These are phyloP conservation scores for Biscogniauxia marginata DNA, from an alignment of 2,329 filamentous ascomycete species.

Conservation along the genomic window DNA sequence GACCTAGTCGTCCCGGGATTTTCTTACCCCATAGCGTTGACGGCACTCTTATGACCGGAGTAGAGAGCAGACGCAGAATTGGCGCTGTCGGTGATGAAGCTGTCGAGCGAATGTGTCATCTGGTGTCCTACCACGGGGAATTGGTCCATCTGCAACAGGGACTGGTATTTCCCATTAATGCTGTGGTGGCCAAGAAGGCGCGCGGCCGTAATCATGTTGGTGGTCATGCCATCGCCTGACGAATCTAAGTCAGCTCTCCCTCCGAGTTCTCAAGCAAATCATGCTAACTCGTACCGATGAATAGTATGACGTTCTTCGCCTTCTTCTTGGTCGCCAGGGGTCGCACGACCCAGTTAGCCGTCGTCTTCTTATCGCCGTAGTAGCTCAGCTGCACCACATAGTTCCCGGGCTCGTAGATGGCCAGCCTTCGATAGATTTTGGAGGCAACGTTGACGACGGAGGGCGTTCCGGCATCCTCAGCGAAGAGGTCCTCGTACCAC, in stretches of 20 bases:
- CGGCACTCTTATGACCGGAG: conserved; percentile 78
- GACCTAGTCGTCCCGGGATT: fast-evolving
- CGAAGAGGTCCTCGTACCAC: conserved; percentile 86
- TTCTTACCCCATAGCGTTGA: conserved; percentile 70
- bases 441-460: conserved; percentile 77
- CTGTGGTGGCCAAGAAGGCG: conserved; percentile 78
- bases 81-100: conserved; percentile 82
- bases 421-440: conserved; percentile 74
- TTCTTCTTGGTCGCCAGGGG: conserved; percentile 67
- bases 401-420: conserved; percentile 74
- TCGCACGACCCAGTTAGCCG: conserved; percentile 74
- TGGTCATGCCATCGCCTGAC: conserved; percentile 60
- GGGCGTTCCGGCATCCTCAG: conserved; percentile 65
- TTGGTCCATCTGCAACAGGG: conserved; percentile 72
- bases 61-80: conserved; percentile 83
- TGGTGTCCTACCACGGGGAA: conserved; percentile 86
- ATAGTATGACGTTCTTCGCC: conserved; percentile 83
- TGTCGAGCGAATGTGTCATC: conserved; percentile 85
- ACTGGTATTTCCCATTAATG: conserved; percentile 82
- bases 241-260: background rate
- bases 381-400: conserved; percentile 77
- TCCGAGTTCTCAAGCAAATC: background rate
- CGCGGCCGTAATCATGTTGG: conserved; percentile 78
- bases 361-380: conserved; percentile 69
- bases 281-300: conserved; percentile 62